These are phyloP conservation scores for Cordyceps pruinosa DNA, from an alignment of 2,329 filamentous ascomycete species.

Conservation along the genomic window DNA sequence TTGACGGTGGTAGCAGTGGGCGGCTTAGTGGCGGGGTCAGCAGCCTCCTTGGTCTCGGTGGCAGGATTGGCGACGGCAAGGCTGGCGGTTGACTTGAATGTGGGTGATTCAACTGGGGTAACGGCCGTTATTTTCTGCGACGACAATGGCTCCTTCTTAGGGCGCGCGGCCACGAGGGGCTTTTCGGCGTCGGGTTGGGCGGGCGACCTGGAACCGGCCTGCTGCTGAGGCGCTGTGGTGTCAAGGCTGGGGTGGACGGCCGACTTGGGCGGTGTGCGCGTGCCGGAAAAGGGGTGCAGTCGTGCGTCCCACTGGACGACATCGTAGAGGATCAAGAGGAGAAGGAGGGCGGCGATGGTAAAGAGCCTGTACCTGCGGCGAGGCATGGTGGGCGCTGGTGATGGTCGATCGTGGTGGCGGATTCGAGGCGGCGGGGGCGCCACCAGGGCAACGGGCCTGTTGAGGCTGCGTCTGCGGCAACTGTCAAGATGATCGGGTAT, in stretches of 20 bases:
- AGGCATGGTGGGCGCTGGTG: conserved; percentile 37
- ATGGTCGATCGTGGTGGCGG: not conserved
- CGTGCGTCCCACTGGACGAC: conserved; percentile 31
- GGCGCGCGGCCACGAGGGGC: not conserved
- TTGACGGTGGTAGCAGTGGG: not conserved
- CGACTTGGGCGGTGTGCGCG: not conserved
- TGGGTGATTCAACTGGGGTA: not conserved
- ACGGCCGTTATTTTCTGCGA: not conserved
- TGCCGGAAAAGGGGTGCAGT: not conserved
- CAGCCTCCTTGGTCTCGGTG: not conserved
- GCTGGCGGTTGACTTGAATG: not conserved
- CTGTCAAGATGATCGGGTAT: not conserved
- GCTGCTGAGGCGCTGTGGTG: not conserved
- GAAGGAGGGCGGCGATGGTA: conserved; percentile 45
- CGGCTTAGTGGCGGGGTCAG: not conserved
- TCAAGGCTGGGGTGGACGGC: conserved; percentile 4
- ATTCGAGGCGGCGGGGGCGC: not conserved
- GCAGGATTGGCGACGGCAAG: not conserved
- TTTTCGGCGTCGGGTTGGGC: not conserved
- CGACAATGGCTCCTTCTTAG: not conserved
- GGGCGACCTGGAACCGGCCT: not conserved
- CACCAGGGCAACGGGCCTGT: too few relatives aligned
- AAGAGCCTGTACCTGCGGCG: conserved; percentile 58
- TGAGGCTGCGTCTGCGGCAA: not conserved
- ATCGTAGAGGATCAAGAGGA: conserved; percentile 49